Evolutionary conservation across 78 protist genomes (phyloP), one percentile per base, ranked within the genome.

Genomic region (Neovahlkampfia damariscottae): DNA sequence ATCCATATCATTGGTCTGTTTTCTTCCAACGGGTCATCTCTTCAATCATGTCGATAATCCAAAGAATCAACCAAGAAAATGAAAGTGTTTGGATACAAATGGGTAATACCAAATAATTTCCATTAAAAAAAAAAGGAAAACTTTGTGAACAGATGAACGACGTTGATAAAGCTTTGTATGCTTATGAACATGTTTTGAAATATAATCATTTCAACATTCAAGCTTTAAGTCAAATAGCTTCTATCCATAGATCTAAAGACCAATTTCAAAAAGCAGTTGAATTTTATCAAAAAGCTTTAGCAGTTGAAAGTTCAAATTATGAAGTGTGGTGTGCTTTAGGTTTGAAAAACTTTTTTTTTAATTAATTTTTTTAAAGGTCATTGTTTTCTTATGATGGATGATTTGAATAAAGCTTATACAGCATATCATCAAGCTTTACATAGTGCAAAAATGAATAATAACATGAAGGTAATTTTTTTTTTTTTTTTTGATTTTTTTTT

Each of bases 381-480:
- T 38, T 83, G 88, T 68, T 82, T 75, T 73, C 67, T 89, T 19
- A 78, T 84, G 89, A 83, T 81, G 84, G 91, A 85, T 10, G 94
- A 90, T 28, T 76, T 88, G 2, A 88, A 90, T 69, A 82, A 88
- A 38, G 94, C 92, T 8, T 85, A 88, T 79, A 50, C 76, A 5
- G 89, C 94, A 1, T 90, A 90, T 72, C 91, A 90, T 70, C 94
- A 87, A 10, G 91, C 94, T 3, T 41, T 90, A 9, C 85, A 81
- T 40, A 68, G 10, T 71, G 10, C 40, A 10, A 74, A 40, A 10
- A 68, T 67, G 10, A n/a, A 74, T 19, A 68, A 68, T 10, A 28
- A 27, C 6, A 8, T 34, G 8, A 27, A 76, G 5, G 6, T 30
- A 28, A 50, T 38, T 39, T 78, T 38, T 6, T 6, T 38, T 8